These are phyloP conservation scores for Piromyces finnis DNA, from an alignment of 192 early-diverging fungal genomes.

Conservation along the genomic window DNA sequence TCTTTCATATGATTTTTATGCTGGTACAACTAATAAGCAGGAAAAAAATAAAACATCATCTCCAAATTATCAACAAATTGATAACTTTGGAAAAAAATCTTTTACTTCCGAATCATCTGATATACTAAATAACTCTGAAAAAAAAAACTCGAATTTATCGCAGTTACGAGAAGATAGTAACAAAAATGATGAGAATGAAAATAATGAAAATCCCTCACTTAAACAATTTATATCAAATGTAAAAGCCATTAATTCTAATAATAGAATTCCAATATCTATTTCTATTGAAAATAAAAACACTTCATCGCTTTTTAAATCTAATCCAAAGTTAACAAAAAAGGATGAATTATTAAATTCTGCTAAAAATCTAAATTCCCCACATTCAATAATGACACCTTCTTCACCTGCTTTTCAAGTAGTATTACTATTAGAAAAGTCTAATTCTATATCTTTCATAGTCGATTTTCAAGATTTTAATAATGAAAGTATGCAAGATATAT, in stretches of 20 bases:
- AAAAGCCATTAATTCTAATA: not conserved
- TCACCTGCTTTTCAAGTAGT: not conserved
- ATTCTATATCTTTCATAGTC: not conserved
- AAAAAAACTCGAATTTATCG: not conserved
- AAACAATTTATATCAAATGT: not conserved
- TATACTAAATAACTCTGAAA: not conserved
- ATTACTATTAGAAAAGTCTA: not conserved
- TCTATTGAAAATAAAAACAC: not conserved
- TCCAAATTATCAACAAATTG: not conserved
- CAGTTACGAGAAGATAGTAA: not conserved
- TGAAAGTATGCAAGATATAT: not conserved
- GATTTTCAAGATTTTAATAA: not conserved
- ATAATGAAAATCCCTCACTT: not conserved
- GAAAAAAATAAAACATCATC: not conserved
- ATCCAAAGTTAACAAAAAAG: not conserved
- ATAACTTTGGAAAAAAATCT: not conserved
- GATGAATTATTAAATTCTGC: no score
- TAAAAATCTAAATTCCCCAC: not conserved
- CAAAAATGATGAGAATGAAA: not conserved
- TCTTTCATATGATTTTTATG: not conserved
- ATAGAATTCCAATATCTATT: not conserved
- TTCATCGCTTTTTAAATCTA: not conserved
- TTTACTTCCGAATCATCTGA: not conserved
- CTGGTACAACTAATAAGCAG: not conserved
- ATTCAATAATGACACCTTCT: not conserved